Evolutionary conservation across 2,329 filamentous ascomycete genomes (phyloP), one percentile per base, ranked within the genome.

Genomic region (Curvularia hawaiiensis): DNA sequence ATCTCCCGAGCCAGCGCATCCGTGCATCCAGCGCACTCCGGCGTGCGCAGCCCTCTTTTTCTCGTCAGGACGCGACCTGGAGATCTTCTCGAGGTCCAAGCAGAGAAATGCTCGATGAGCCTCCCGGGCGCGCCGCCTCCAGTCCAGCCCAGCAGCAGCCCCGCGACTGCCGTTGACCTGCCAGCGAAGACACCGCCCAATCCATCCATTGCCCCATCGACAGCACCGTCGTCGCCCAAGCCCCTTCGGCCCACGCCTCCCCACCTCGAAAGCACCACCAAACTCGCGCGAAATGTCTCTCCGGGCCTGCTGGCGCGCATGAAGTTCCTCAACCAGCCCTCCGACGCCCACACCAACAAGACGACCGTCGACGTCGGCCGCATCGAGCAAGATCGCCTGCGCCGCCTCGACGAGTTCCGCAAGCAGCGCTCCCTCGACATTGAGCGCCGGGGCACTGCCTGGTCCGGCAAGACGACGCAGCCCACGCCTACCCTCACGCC

Each of bases 381-480:
- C 59, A 85, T 92, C 53, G 83, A 89, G 67, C 87, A 91, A 75
- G 82, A 87, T 63, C 88, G 91, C 68, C 82, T 92, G 56, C 84
- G 86, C 65, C 82, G 87, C 69, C 83, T 92, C 67, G 89, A 92
- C 78, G 80, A 85, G 64, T 84, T 85, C 58, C 87, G 90, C 72
- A 66, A 84, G 64, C 83, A 85, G 58, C 69, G 81, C 70, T 80
- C 78, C 62, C 79, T 80, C 63, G 79, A 79, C 64, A 79, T 90
- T 67, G 82, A 88, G 75, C 83, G 88, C 71, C 84, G 88, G 69
- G 89, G 89, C 72, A 86, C 87, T 70, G 84, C 88, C 67, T 92
- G 89, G 89, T 90, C 85, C 79, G 87, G 86, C 74, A 56, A 33
- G 39, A 40, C 55, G 14, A 62, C 47, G 56, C 66, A 50, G 39